Evolutionary conservation across 2,329 filamentous ascomycete species (phyloP), one percentile per base, ranked within the genome.

Genomic region (Colletotrichum chlorophyti): DNA sequence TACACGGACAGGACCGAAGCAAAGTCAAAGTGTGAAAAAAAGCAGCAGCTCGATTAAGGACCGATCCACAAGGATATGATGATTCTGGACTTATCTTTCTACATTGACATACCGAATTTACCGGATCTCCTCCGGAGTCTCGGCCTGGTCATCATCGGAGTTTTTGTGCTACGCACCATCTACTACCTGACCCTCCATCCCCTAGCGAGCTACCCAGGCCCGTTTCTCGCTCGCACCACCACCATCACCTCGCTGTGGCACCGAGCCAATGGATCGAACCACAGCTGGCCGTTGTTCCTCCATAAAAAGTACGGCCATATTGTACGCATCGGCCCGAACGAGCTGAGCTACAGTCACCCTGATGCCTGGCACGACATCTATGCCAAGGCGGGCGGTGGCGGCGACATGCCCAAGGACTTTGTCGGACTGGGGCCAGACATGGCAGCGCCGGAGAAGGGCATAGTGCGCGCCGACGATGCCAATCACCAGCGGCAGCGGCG

Each of bases 351-450:
- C 57, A 60, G 35, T 21, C 52, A 62, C 26, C 57, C 52, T 14
- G 60, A 54, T 17, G 60, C 60, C 24, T 62, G 60, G 60, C 58
- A 62, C 17, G 60, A 62, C 47, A 64, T 64, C 38, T 63, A 57
- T 31, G 50, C 55, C 37, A 59, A 49, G 43, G 37, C 53, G 26
- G 61, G 53, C 34, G 45, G 43, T 15, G 61, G 19, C n/a, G 60
- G 47, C 49, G 61, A 17, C 63, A 68, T 34, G 31, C 55, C 55
- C 29, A 64, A 66, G 15, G 63, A 69, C 24, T 65, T 69, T 29
- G 62, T 66, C 55, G 69, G 72, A 48, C 50, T 59, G 70, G 73
- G 61, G 64, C 68, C 48, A 58, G 70, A 24, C 69, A 71, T 59
- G 64, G 68, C 49, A 58, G 70, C 48, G 65, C 68, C 42, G 57